These are phyloP conservation scores for Cercospora brassicicola DNA, from an alignment of 2,329 filamentous ascomycete genomes.

Conservation along the genomic window DNA sequence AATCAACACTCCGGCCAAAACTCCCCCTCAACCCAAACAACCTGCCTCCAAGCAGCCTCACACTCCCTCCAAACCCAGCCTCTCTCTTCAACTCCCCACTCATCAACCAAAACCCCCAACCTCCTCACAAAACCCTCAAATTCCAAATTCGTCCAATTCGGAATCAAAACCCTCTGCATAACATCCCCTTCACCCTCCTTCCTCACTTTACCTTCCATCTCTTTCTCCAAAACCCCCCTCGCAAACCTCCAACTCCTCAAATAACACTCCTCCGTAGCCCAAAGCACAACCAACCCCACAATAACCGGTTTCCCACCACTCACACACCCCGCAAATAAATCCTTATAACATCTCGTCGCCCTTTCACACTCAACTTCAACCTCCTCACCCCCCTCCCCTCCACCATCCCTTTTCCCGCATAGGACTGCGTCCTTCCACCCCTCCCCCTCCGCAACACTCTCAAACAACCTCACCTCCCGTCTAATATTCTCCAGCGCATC, in stretches of 20 bases:
- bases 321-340: conserved; percentile 59
- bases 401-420: no score
- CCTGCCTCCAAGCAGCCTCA: conserved; percentile 51
- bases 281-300: conserved; percentile 69
- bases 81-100: conserved; percentile 41
- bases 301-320: conserved; percentile 55
- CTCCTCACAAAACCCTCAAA: conserved; percentile 52
- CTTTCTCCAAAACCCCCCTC: conserved; percentile 29
- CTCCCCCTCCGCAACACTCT: conserved; percentile 57
- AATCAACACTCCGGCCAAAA: conserved; percentile 47
- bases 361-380: no score
- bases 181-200: conserved; percentile 44
- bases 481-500: conserved; percentile 66
- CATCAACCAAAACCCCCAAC: conserved; percentile 46
- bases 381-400: no score
- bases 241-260: conserved; percentile 50
- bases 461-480: conserved; percentile 66
- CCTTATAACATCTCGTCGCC: conserved; percentile 50
- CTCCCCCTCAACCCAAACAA: conserved; percentile 50
- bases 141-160: conserved; percentile 52
- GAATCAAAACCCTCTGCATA: conserved; percentile 51
- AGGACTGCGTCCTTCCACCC: no score
- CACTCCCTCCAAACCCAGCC: conserved; percentile 52
- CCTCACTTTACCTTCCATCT: no score
- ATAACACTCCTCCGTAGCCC: conserved; percentile 67